These are phyloP conservation scores for Ilyonectria destructans DNA, from an alignment of 2,329 filamentous ascomycete species.

Conservation along the genomic window DNA sequence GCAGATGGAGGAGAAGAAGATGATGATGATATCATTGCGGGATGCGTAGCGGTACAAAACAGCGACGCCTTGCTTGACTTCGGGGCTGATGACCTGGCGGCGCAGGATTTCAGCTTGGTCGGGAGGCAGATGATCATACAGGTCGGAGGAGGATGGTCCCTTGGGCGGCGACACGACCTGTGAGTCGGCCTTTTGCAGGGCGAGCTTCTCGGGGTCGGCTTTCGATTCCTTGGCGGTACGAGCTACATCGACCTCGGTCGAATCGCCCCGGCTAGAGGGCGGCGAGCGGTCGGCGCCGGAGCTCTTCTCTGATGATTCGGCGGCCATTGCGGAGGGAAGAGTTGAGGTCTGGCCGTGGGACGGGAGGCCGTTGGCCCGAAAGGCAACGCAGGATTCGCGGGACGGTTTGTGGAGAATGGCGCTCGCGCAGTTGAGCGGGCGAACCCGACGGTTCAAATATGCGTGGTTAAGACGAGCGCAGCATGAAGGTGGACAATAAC, in stretches of 20 bases:
- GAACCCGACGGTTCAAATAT: slow-evolving; percentile 4
- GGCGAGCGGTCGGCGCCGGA: slow-evolving; percentile 47
- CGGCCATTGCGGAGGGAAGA: slow-evolving; percentile 39
- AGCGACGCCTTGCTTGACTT: slow-evolving; percentile 75
- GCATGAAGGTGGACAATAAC: not conserved
- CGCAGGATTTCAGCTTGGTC: slow-evolving; percentile 79
- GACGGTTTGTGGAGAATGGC: slow-evolving; percentile 7
- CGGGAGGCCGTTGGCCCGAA: not conserved
- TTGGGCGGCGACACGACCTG: slow-evolving; percentile 54
- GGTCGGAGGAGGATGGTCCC: slow-evolving; percentile 63
- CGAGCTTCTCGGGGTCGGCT: slow-evolving; percentile 39
- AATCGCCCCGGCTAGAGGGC: slow-evolving; percentile 56
- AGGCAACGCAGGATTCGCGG: not conserved
- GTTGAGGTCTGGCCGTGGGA: not conserved
- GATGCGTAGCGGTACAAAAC: slow-evolving; percentile 82
- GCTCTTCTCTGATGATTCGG: slow-evolving; percentile 47
- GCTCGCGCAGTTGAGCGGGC: not conserved
- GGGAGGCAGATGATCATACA: slow-evolving; percentile 75
- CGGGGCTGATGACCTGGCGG: slow-evolving; percentile 77
- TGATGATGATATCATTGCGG: slow-evolving; percentile 75
- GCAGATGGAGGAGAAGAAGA: slow-evolving; percentile 73
- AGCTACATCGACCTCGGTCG: slow-evolving; percentile 47
- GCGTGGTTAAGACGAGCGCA: not conserved
- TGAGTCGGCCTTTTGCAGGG: slow-evolving; percentile 62
- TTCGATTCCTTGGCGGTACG: slow-evolving; percentile 35